Percentiles rank a stretch among this genome's conserved stretches.
phyloP scores from a whole-genome alignment of 805 yeast genomes.

The Lachancea fermentati region DNA sequence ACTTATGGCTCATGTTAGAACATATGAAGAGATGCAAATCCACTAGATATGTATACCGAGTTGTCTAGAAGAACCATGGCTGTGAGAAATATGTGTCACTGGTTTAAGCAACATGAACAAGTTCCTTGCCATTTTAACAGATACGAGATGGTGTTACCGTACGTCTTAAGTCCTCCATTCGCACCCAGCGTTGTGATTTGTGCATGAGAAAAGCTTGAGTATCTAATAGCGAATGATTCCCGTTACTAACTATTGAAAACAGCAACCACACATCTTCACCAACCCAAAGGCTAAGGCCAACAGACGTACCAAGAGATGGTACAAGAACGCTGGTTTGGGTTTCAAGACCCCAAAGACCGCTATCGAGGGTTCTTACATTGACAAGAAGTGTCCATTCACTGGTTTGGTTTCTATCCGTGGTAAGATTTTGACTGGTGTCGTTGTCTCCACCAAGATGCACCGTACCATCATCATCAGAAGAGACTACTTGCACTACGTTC shows the following conservation, averaged over 20 bases:
- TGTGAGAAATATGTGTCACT: no score
- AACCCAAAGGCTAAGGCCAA: slow-evolving; percentile 99
- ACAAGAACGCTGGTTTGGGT: slow-evolving; percentile 99
- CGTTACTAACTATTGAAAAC: slow-evolving; percentile 37
- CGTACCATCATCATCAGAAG: slow-evolving; percentile 99
- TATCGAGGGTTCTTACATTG: slow-evolving; percentile 97
- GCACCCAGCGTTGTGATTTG: no score
- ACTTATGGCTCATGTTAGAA: no score
- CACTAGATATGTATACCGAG: no score
- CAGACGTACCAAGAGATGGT: slow-evolving; percentile 99
- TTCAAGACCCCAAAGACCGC: slow-evolving; percentile 99
- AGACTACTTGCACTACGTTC: slow-evolving; percentile 99
- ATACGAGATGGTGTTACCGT: no score
- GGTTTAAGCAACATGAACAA: no score
- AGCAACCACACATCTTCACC: slow-evolving; percentile 99
- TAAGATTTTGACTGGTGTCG: slow-evolving; percentile 98
- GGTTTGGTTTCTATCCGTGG: slow-evolving; percentile 99
- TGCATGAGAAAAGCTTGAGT: no score
- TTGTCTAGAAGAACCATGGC: no score
- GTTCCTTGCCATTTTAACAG: no score
- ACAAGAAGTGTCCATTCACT: slow-evolving; percentile 99
- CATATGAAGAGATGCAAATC: no score
- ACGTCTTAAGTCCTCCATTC: no score
- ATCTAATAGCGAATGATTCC: no score
- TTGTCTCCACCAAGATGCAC: slow-evolving; percentile 99